Evolutionary conservation across 2,329 filamentous ascomycete species (phyloP).

Genomic region (Metarhizium robertsii): DNA sequence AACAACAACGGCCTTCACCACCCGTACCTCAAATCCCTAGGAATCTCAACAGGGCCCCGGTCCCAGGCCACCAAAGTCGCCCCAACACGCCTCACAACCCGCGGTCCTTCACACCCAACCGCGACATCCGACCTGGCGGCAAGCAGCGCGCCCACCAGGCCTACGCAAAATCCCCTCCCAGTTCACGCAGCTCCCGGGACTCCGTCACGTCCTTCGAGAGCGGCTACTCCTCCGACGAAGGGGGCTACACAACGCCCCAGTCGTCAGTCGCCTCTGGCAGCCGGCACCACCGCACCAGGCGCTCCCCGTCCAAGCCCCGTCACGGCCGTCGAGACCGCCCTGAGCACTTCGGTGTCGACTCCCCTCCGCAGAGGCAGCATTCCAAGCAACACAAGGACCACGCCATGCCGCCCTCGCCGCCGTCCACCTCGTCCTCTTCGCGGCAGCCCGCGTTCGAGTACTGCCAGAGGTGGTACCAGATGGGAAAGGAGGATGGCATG

Average conservation of each 20-base stretch:
- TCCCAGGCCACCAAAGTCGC: neutral
- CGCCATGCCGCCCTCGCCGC: neutral
- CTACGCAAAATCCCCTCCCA: constrained; percentile 1
- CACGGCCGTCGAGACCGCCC: constrained; percentile 2
- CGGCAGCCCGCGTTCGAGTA: neutral
- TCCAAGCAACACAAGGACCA: neutral
- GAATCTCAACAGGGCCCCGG: neutral
- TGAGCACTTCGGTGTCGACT: neutral
- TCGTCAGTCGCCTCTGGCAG: constrained; percentile 12
- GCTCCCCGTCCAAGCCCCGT: constrained; percentile 7
- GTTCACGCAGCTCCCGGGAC: constrained; percentile 12
- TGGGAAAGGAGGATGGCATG: neutral
- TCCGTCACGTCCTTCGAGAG: constrained; percentile 8
- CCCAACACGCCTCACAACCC: neutral
- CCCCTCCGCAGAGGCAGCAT: neutral
- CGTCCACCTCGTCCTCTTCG: neutral
- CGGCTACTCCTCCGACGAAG: neutral
- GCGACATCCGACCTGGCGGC: neutral
- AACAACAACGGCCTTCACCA: neutral
- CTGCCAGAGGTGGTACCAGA: neutral
- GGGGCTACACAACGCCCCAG: constrained; percentile 8
- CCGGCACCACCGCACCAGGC: constrained; percentile 3
- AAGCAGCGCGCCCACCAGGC: neutral
- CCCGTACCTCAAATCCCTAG: neutral
- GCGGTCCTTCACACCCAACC: neutral